Percentiles rank a stretch among this genome's conserved stretches.
Conservation (phyloP, 202 grass and related monocot species). For the Tripidium arundinaceum region DNA sequence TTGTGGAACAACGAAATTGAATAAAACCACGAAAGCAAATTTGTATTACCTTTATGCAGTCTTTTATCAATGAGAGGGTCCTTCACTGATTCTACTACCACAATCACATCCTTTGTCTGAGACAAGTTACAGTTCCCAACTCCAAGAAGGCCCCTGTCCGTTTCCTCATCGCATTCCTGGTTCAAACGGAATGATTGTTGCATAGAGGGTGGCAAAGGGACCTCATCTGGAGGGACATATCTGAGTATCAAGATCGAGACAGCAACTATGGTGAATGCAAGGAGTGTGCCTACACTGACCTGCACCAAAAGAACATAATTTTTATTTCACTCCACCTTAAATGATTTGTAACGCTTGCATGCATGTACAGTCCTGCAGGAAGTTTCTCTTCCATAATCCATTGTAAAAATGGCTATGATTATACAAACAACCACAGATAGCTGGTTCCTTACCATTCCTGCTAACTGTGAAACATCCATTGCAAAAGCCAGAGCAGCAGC, state of each 20-base stretch:
- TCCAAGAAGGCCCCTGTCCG: constrained; percentile 17
- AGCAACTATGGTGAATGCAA: constrained; percentile 87
- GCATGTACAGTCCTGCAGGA: neutral
- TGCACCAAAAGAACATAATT: constrained; percentile 33
- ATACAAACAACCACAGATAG: neutral
- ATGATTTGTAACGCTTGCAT: neutral
- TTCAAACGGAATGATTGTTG: constrained; percentile 53
- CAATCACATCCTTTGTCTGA: constrained; percentile 53
- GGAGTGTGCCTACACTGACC: constrained; percentile 98
- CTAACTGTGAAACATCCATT: constrained; percentile 98
- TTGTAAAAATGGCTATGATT: neutral
- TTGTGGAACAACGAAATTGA: neutral
- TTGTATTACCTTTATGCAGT: constrained; percentile 21
- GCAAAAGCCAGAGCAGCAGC: constrained; percentile 70
- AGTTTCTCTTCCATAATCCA: constrained; percentile 5
- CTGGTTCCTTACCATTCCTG: constrained; percentile 86
- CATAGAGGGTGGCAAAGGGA: constrained; percentile 63
- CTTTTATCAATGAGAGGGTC: constrained; percentile 51
- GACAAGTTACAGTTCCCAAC: constrained; percentile 32
- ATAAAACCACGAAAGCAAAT: constrained; percentile 13
- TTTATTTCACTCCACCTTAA: neutral
- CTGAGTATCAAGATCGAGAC: constrained; percentile 95
- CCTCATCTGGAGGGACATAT: constrained; percentile 88
- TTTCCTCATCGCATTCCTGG: constrained; percentile 54
- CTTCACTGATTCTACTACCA: constrained; percentile 41